A percentile compares a stretch with the other conserved stretches of the same genome.
Evolutionary conservation across 345 rosid species (phyloP).

Genomic region (Eucalyptus pauciflora): DNA sequence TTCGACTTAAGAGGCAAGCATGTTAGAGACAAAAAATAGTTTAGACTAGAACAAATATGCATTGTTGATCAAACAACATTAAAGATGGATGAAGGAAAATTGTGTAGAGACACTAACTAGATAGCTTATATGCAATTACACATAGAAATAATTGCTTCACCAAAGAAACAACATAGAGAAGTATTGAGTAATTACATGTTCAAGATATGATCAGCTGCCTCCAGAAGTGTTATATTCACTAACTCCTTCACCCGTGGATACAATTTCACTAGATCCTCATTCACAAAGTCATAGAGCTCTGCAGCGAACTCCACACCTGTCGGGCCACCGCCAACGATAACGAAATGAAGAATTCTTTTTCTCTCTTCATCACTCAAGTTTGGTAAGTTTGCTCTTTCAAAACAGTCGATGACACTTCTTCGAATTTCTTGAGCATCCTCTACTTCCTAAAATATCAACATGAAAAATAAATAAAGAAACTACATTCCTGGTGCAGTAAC

Average conservation of each 20-base stretch:
- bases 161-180: neutral
- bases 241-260: constrained; percentile 59
- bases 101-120: neutral
- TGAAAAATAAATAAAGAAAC: neutral
- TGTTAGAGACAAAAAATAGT: neutral
- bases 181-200: constrained; percentile 36
- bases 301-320: constrained; percentile 99
- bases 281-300: constrained; percentile 87
- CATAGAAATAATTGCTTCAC: neutral
- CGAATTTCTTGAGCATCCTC: constrained; percentile 97
- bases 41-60: neutral
- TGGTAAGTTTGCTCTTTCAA: constrained; percentile 93
- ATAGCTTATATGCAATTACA: neutral
- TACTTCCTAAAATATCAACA: constrained; percentile 52
- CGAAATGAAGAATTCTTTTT: constrained; percentile 84
- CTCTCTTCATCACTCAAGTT: constrained; percentile 80
- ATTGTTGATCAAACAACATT: neutral
- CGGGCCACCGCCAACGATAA: constrained; percentile 98
- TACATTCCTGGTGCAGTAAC: neutral
- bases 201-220: constrained; percentile 94
- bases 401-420: constrained; percentile 63
- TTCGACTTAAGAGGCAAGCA: neutral
- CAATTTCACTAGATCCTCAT: constrained; percentile 69
- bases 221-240: constrained; percentile 76
- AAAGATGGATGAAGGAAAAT: neutral